Evolutionary conservation across 2,329 filamentous ascomycete species (phyloP), one percentile per base, ranked within the genome.

Genomic region (Byssothecium circinans): DNA sequence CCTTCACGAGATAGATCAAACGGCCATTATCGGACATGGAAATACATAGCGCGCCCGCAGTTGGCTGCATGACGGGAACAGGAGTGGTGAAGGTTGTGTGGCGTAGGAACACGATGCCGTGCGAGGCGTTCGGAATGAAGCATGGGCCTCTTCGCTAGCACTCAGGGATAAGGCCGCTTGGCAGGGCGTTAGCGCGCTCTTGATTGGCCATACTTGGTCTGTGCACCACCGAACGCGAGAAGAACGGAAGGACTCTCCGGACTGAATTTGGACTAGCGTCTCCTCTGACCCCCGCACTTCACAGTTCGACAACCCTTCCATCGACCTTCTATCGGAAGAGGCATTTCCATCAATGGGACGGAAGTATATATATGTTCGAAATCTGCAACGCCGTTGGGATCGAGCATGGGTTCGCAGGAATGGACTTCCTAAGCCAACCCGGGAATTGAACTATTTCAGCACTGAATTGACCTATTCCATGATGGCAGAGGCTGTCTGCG

Each of bases 31-130:
- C 23, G 39, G 41, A 29, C 48, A n/a, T n/a, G n/a, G n/a, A n/a
- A 50, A 47, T 41, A 42, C n/a, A 47, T 49, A 44, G 41, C 37
- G 44, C 39, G 23, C 23, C 50, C 43, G 49, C 32, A 45, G 18
- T 46, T 39, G 35, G 34, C n/a, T 32, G 23, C n/a, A 17, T 15
- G 14, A 6, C 23, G 37, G 7, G 15, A 38, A 10, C 25, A 14
- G 19, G 8, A 43, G 19, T 18, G 19, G 25, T 30, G 39, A 25
- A 38, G 41, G 37, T 8, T 32, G 32, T 25, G 36, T 36, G 41
- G 40, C 41, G 34, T 19, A 22, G 22, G 25, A 29, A 41, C 34
- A 40, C 29, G 47, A 19, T 36, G 37, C 25, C 29, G 20, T 8
- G 34, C 15, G 35, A 19, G 29, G n/a, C n/a, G n/a, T n/a, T n/a